Conservation (phyloP, 768 basidiomycete genomes). For the Trametes sanguinea region DNA sequence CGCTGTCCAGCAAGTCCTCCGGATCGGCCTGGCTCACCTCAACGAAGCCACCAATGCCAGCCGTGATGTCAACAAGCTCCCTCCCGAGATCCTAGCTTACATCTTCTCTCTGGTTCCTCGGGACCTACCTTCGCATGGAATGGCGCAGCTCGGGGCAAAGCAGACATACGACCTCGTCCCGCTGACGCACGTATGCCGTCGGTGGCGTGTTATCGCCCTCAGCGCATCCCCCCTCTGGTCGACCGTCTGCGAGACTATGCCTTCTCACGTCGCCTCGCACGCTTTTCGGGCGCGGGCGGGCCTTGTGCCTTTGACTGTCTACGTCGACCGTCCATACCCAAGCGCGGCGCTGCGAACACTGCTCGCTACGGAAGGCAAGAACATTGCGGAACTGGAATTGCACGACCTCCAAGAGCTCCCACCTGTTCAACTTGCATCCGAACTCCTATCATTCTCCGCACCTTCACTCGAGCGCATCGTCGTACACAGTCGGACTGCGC, state of each 20-base stretch:
- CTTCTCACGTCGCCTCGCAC: background rate
- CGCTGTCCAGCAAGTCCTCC: background rate
- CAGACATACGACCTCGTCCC: slow-evolving; percentile 19
- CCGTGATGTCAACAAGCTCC: slow-evolving; percentile 9
- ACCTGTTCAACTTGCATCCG: background rate
- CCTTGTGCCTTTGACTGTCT: background rate
- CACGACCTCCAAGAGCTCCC: background rate
- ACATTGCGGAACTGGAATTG: slow-evolving; percentile 2
- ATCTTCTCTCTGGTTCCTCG: slow-evolving; percentile 12
- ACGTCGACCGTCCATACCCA: slow-evolving; percentile 2
- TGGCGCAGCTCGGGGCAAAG: background rate
- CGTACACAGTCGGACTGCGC: background rate
- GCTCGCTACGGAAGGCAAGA: background rate
- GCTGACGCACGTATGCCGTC: slow-evolving; percentile 22
- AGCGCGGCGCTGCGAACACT: background rate
- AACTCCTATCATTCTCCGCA: slow-evolving; percentile 11
- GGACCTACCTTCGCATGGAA: background rate
- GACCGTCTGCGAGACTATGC: slow-evolving; percentile 9
- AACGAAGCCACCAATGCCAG: slow-evolving; percentile 6
- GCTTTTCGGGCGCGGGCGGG: slow-evolving; percentile 6
- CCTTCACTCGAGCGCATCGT: slow-evolving; percentile 1
- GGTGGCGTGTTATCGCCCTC: slow-evolving; percentile 22
- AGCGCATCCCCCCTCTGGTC: slow-evolving; percentile 20
- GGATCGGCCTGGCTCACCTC: background rate
- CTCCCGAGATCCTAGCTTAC: slow-evolving; percentile 19